Percentiles rank a stretch among this genome's conserved stretches.
phyloP scores from a whole-genome alignment of 805 yeast species.

The Saturnispora mendoncae region DNA sequence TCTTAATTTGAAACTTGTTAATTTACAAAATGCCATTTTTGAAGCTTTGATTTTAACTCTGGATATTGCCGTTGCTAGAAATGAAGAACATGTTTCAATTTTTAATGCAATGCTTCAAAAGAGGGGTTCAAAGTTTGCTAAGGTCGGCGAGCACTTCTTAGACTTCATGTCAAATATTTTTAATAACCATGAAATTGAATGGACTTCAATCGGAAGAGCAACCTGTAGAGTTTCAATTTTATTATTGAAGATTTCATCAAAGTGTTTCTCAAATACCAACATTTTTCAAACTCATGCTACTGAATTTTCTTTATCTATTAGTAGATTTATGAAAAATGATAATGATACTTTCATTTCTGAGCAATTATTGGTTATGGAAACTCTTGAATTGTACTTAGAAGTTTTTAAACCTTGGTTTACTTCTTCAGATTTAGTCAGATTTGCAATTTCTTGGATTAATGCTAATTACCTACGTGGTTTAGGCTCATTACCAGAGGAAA shows the following conservation, averaged over 20 bases:
- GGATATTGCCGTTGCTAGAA: constrained; percentile 56
- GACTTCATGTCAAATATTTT: constrained; percentile 39
- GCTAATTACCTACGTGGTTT: constrained; percentile 51
- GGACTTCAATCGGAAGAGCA: constrained; percentile 59
- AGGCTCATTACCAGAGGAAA: constrained; percentile 32
- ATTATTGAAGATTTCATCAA: constrained; percentile 36
- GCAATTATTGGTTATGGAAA: constrained; percentile 55
- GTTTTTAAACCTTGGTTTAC: constrained; percentile 34
- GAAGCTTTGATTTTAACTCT: constrained; percentile 52
- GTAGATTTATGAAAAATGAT: constrained; percentile 38
- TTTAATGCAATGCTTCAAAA: constrained; percentile 41
- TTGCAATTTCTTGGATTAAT: constrained; percentile 39
- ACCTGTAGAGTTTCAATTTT: constrained; percentile 51
- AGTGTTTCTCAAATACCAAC: constrained; percentile 7
- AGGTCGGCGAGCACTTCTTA: constrained; percentile 44
- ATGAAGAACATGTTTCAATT: constrained; percentile 51
- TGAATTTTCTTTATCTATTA: constrained; percentile 27
- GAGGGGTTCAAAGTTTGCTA: constrained; percentile 31
- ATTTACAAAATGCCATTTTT: constrained; percentile 33
- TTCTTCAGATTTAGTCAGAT: constrained; percentile 32
- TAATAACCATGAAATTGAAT: constrained; percentile 39
- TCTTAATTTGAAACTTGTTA: constrained; percentile 14
- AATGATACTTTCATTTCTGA: constrained; percentile 45
- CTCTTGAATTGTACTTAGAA: constrained; percentile 46
- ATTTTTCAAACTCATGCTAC: constrained; percentile 19